These are phyloP conservation scores for Candida tetrigidarum DNA, from an alignment of 1,139 yeast species.

Conservation along the genomic window DNA sequence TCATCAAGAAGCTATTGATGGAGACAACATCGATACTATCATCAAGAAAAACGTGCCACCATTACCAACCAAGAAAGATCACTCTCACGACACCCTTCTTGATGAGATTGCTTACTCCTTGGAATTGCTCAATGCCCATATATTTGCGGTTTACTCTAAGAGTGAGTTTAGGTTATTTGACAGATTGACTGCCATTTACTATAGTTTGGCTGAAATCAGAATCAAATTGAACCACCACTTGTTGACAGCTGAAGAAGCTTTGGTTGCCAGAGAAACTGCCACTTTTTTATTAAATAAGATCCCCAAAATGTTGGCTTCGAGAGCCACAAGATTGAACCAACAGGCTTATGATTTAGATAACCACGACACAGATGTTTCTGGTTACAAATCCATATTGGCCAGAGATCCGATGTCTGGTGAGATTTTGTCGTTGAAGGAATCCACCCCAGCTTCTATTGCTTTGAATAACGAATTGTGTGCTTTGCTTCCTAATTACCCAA, in stretches of 20 bases:
- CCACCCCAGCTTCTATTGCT: conserved; percentile 64
- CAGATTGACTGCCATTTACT: conserved; percentile 55
- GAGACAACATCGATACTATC: conserved; percentile 15
- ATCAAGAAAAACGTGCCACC: conserved; percentile 46
- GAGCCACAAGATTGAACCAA: conserved; percentile 44
- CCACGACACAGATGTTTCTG: conserved; percentile 64
- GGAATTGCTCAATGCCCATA: conserved; percentile 61
- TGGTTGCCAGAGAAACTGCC: conserved; percentile 59
- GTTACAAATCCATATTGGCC: conserved; percentile 72
- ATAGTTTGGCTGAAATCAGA: conserved; percentile 66
- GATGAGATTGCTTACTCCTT: conserved; percentile 64
- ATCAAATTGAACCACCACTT: conserved; percentile 59
- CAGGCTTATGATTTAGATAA: conserved; percentile 46
- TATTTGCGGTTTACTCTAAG: conserved; percentile 70
- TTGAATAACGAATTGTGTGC: conserved; percentile 73
- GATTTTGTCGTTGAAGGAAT: conserved; percentile 48
- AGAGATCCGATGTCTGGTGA: conserved; percentile 68
- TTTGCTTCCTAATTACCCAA: conserved; percentile 73
- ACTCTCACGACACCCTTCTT: conserved; percentile 38
- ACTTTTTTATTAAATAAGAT: conserved; percentile 65
- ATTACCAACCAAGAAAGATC: conserved; percentile 44
- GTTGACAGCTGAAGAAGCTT: conserved; percentile 62
- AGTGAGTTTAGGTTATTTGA: conserved; percentile 67
- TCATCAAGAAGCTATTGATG: conserved; percentile 34
- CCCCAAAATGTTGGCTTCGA: conserved; percentile 66